A percentile compares a stretch with the other conserved stretches of the same genome.
These are phyloP conservation scores for Aspergillus unguis DNA, from an alignment of 2,329 filamentous ascomycete species.

Conservation along the genomic window DNA sequence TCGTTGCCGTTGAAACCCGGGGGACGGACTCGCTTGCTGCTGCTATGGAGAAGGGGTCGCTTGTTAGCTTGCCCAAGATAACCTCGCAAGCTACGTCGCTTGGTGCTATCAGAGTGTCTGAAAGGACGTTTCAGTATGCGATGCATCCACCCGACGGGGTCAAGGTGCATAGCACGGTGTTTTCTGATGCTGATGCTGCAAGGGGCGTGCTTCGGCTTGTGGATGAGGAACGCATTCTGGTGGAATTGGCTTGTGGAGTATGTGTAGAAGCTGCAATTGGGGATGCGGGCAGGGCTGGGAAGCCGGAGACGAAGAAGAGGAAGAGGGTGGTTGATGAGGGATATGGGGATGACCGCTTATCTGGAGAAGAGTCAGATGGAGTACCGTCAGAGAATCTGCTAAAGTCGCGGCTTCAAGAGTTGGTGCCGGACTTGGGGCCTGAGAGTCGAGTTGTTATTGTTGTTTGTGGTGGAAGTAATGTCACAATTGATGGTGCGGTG, in stretches of 20 bases:
- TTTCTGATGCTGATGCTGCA: conserved; percentile 75
- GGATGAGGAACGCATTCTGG: conserved; percentile 75
- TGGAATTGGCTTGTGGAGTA: conserved; percentile 83
- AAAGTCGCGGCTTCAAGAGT: conserved; percentile 53
- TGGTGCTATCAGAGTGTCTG: conserved; percentile 68
- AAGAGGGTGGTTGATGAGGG: conserved; percentile 33
- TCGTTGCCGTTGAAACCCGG: conserved; percentile 72
- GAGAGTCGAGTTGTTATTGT: conserved; percentile 75
- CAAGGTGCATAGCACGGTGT: conserved; percentile 58
- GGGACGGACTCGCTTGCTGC: conserved; percentile 69
- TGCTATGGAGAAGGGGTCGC: conserved; percentile 52
- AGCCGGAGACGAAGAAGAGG: conserved; percentile 25
- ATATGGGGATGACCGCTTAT: conserved; percentile 35
- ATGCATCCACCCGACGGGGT: conserved; percentile 44
- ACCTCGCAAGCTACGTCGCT: conserved; percentile 73
- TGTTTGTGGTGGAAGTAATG: conserved; percentile 75
- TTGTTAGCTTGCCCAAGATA: conserved; percentile 66
- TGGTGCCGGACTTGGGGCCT: conserved; percentile 61
- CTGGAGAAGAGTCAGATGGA: conserved; percentile 15
- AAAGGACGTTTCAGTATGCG: conserved; percentile 64
- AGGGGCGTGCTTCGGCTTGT: conserved; percentile 72
- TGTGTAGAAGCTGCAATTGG: conserved; percentile 57
- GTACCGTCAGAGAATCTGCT: conserved; percentile 12
- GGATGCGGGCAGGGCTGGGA: conserved; percentile 21
- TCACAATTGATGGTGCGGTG: conserved; percentile 60